Percentiles rank a stretch among this genome's conserved stretches.
Evolutionary conservation across 805 yeast species (phyloP).

Genomic region (Metschnikowia baotianmanensis): DNA sequence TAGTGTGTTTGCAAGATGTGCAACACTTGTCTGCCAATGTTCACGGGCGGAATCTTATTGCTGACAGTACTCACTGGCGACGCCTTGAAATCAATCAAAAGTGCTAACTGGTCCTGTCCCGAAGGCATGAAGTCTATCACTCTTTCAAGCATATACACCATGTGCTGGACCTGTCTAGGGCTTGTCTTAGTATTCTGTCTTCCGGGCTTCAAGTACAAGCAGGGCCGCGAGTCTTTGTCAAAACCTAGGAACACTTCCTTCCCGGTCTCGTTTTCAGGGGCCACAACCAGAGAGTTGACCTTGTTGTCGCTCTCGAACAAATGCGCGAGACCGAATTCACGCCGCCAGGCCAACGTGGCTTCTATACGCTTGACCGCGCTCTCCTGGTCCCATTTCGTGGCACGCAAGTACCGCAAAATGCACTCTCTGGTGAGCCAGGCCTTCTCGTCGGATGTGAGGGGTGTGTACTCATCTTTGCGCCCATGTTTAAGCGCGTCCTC

Average conservation of each 20-base stretch:
- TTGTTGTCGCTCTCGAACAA: slow-evolving; percentile 41
- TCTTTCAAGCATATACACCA: slow-evolving; percentile 88
- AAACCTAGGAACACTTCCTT: slow-evolving; percentile 89
- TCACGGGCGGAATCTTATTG: slow-evolving; percentile 82
- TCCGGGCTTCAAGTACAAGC: slow-evolving; percentile 89
- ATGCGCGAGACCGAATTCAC: slow-evolving; percentile 72
- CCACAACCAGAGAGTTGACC: slow-evolving; percentile 54
- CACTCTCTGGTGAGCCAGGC: slow-evolving; percentile 96
- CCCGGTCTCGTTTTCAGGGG: slow-evolving; percentile 83
- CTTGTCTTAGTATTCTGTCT: slow-evolving; percentile 92
- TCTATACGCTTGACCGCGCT: slow-evolving; percentile 75
- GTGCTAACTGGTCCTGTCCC: slow-evolving; percentile 91
- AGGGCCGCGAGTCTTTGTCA: slow-evolving; percentile 88
- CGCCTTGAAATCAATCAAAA: slow-evolving; percentile 88
- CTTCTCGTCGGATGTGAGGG: slow-evolving; percentile 51
- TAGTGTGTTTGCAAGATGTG: slow-evolving; percentile 95
- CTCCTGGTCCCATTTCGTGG: slow-evolving; percentile 81
- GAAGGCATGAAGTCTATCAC: slow-evolving; percentile 94
- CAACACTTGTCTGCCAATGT: slow-evolving; percentile 86
- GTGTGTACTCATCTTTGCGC: slow-evolving; percentile 29
- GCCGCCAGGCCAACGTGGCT: slow-evolving; percentile 85
- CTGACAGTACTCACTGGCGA: slow-evolving; percentile 58
- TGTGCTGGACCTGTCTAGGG: slow-evolving; percentile 90
- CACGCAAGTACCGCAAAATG: slow-evolving; percentile 82
- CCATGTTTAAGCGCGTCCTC: slow-evolving; percentile 48